These are phyloP conservation scores for Lithocarpus polystachyus DNA, from an alignment of 306 rosid species.

Conservation along the genomic window DNA sequence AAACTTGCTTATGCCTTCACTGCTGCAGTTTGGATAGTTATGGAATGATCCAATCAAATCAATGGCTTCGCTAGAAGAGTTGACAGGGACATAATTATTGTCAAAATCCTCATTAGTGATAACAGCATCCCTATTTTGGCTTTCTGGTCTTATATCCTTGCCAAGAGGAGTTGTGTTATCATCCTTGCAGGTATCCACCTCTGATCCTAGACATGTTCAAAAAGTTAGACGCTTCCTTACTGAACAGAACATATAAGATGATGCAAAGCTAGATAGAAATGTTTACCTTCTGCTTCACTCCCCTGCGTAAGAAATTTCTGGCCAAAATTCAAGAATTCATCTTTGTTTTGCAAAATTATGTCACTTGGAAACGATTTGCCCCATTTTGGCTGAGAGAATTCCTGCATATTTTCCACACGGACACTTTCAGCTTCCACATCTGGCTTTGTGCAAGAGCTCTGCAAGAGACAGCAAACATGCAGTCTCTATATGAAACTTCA, in stretches of 20 bases:
- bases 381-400: constrained; percentile 41
- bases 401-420: constrained; percentile 39
- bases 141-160: constrained; percentile 45
- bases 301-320: constrained; percentile 35
- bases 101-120: constrained; percentile 51
- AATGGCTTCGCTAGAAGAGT: constrained; percentile 56
- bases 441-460: constrained; percentile 95
- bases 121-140: constrained; percentile 35
- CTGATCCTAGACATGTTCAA: constrained; percentile 41
- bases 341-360: constrained; percentile 42
- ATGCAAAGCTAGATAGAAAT: constrained; percentile 1
- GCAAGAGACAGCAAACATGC: constrained; percentile 48
- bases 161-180: constrained; percentile 35
- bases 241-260: constrained; percentile 8
- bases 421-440: constrained; percentile 70
- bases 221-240: constrained; percentile 27
- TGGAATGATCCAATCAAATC: constrained; percentile 66
- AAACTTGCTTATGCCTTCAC: constrained; percentile 42
- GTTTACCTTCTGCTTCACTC: constrained; percentile 54
- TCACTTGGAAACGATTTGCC: constrained; percentile 40
- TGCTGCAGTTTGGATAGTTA: constrained; percentile 38
- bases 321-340: constrained; percentile 31
- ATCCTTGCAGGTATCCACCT: constrained; percentile 29
- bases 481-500: constrained; percentile 32
- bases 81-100: constrained; percentile 41